Conservation (phyloP, 805 yeast species). For the Zygoascus tannicola region DNA sequence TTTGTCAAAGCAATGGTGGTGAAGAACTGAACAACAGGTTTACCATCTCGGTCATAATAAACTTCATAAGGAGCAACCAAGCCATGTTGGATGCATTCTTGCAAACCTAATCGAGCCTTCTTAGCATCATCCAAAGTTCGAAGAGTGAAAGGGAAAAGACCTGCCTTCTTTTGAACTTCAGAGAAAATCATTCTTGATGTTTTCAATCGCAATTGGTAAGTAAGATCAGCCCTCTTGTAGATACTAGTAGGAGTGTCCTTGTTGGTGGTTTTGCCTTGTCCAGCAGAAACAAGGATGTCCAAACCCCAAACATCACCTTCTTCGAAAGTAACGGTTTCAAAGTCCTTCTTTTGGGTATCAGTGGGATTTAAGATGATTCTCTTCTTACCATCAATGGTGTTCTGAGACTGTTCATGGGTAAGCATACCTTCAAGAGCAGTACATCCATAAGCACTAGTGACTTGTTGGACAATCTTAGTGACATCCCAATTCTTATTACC, state of each 20-base stretch:
- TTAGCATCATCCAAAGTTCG: constrained; percentile 58
- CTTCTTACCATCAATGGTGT: constrained; percentile 64
- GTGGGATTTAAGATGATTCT: constrained; percentile 68
- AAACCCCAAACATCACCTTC: constrained; percentile 72
- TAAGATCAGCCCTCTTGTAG: constrained; percentile 61
- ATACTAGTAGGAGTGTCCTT: constrained; percentile 56
- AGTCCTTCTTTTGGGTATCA: constrained; percentile 53
- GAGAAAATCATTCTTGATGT: constrained; percentile 57
- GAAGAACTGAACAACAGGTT: constrained; percentile 59
- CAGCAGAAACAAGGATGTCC: constrained; percentile 58
- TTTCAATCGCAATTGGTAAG: constrained; percentile 61
- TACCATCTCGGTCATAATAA: constrained; percentile 56
- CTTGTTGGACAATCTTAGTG: constrained; percentile 53
- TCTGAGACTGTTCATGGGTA: constrained; percentile 57
- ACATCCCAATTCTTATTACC: constrained; percentile 70
- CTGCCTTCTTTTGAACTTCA: constrained; percentile 57
- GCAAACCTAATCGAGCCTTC: constrained; percentile 64
- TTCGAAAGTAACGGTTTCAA: constrained; percentile 57
- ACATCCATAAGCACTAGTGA: constrained; percentile 50
- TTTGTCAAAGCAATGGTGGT: constrained; percentile 69
- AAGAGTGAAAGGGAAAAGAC: constrained; percentile 61
- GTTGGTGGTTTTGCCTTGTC: constrained; percentile 58
- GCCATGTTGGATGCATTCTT: constrained; percentile 60
- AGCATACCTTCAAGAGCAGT: constrained; percentile 69
- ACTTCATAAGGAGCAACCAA: constrained; percentile 62